A percentile compares a stretch with the other conserved stretches of the same genome.
Evolutionary conservation across 306 rosid genomes (phyloP).

Genomic region (Macrotyloma uniflorum): DNA sequence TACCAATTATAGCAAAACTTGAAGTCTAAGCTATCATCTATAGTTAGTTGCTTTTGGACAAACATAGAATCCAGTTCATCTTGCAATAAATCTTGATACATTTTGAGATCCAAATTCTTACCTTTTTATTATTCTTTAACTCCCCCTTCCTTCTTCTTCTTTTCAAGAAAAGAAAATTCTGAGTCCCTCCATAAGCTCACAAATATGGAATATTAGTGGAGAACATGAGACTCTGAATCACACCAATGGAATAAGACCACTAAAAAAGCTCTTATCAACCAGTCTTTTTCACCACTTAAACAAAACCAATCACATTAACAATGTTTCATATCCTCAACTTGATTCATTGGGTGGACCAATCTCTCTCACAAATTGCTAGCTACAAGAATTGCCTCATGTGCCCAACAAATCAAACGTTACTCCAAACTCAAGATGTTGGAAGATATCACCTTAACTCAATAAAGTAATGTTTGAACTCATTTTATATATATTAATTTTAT

Average conservation of each 20-base stretch:
- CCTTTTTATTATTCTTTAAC: background rate
- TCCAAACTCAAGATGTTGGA: too few relatives aligned
- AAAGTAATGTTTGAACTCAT: too few relatives aligned
- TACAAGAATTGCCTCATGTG: background rate
- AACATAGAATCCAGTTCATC: background rate
- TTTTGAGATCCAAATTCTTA: background rate
- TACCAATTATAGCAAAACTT: conserved; percentile 2
- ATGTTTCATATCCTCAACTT: background rate
- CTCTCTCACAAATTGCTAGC: background rate
- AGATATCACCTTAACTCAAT: too few relatives aligned
- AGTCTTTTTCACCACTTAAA: background rate
- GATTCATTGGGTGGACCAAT: conserved; percentile 1
- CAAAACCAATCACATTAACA: background rate
- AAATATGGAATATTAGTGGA: too few relatives aligned
- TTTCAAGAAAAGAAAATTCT: too few relatives aligned
- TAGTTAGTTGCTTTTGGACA: background rate
- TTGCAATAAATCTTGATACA: background rate
- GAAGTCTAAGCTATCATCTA: background rate
- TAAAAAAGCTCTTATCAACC: background rate
- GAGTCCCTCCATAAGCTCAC: too few relatives aligned
- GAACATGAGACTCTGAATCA: background rate
- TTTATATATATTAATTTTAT: too few relatives aligned
- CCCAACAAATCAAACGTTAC: background rate
- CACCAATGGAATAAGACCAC: background rate
- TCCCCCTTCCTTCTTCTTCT: background rate